Evolutionary conservation across 2,329 filamentous ascomycete genomes (phyloP), one percentile per base, ranked within the genome.

Genomic region (Penicillium sp.): DNA sequence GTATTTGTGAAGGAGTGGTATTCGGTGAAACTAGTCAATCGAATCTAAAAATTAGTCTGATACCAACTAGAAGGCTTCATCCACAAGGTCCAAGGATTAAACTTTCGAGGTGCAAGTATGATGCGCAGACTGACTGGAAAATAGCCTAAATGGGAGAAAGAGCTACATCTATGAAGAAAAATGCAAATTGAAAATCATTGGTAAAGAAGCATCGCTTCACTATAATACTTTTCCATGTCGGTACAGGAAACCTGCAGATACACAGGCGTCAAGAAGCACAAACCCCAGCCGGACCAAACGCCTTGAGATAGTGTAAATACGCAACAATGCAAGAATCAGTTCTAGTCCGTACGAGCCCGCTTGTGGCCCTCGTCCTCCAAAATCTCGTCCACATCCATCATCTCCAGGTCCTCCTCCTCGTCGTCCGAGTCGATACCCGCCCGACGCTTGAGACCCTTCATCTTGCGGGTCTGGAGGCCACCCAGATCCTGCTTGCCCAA

Each of bases 381-480:
- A 26, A 76, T 57, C 58, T 77, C 76, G 65, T 80, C 78, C 58
- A 77, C 78, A 60, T 83, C 80, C 68, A 81, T 82, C 61, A 80
- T 83, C 42, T 57, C 54, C 54, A 55, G 4, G 56, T 84, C 83
- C 45, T 81, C 81, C 17, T 53, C 51, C 22, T 72, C 81, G 4
- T 70, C 68, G 19, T 84, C 84, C 55, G 81, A 82, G 56, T 85
- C 83, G 26, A 86, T 80, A 65, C 88, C 88, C 58, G 92, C 87
- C 67, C 85, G 88, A 68, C 95, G 86, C 87, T 98, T 99, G 69
- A 99, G 80, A 69, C 93, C 95, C 88, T 99, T 99, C 93, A 99
- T 98, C 88, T 99, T 99, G 75, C 95, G 89, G 57, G 93, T 96
- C 84, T 99, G 95, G 79, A 99, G 79, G 71, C 90, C 86, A 74